A percentile compares a stretch with the other conserved stretches of the same genome.
phyloP scores from a whole-genome alignment of 345 rosid genomes.

The Salix caprea region DNA sequence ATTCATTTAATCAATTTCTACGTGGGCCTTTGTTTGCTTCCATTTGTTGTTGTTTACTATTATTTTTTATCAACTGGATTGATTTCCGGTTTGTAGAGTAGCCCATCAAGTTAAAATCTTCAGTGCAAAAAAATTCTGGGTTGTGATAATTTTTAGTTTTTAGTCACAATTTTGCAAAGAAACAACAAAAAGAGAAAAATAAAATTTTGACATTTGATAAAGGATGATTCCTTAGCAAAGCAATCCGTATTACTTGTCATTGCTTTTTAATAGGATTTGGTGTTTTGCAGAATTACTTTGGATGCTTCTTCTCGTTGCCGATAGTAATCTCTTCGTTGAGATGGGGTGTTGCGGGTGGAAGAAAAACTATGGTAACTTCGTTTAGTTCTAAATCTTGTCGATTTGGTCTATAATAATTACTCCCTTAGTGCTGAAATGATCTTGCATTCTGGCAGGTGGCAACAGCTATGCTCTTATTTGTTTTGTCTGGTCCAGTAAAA shows the following conservation, averaged over 20 bases:
- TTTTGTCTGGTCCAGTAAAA: constrained; percentile 86
- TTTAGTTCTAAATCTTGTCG: not conserved
- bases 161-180: not conserved
- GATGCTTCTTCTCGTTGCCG: constrained; percentile 88
- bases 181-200: not conserved
- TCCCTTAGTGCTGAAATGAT: constrained; percentile 1
- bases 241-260: not conserved
- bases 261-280: constrained; percentile 2
- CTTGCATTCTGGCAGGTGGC: constrained; percentile 60
- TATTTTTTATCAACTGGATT: not conserved
- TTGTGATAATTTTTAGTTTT: no score
- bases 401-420: not conserved
- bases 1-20: not conserved
- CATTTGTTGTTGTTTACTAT: not conserved
- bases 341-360: constrained; percentile 89
- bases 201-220: not conserved
- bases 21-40: not conserved
- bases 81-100: not conserved
- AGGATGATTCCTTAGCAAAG: not conserved
- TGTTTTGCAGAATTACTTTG: constrained; percentile 78
- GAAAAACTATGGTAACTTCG: constrained; percentile 65
- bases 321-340: constrained; percentile 81
- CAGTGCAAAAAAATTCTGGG: not conserved
- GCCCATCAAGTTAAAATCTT: not conserved
- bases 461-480: constrained; percentile 74